Percentiles rank a stretch among this genome's conserved stretches.
Evolutionary conservation across 2,329 filamentous ascomycete genomes (phyloP).

Genomic region (Sporothrix globosa): DNA sequence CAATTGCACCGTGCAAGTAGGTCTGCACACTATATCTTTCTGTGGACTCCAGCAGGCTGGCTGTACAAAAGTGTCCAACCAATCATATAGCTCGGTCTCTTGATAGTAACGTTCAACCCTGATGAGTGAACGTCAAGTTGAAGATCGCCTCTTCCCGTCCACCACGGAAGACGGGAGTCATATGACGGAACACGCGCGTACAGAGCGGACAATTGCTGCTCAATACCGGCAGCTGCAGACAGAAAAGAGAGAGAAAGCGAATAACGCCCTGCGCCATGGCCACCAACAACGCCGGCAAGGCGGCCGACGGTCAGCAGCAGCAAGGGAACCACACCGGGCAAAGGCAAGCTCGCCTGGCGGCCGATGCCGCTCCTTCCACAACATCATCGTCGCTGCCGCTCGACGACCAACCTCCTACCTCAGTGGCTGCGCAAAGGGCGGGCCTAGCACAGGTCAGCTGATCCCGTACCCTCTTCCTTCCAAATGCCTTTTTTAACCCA

Average conservation of each 20-base stretch:
- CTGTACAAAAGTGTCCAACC: neutral
- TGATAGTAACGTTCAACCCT: neutral
- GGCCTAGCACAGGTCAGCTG: conserved; percentile 33
- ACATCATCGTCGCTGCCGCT: conserved; percentile 14
- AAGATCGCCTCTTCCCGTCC: neutral
- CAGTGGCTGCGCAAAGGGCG: conserved; percentile 27
- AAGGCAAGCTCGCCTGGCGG: conserved; percentile 5
- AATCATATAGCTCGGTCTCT: neutral
- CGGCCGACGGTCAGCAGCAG: conserved; percentile 2
- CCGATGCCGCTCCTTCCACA: conserved; percentile 16
- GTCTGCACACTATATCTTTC: conserved; percentile 11
- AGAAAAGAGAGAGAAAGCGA: neutral
- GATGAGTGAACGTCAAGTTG: neutral
- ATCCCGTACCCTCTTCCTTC: neutral
- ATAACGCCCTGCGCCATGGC: conserved; percentile 8
- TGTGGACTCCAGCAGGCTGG: neutral
- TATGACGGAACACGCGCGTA: neutral
- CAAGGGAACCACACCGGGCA: neutral
- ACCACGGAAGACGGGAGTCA: conserved; percentile 7
- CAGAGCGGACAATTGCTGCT: neutral
- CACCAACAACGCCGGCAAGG: conserved; percentile 12
- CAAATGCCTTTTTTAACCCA: neutral
- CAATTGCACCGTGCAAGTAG: neutral
- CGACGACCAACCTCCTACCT: conserved; percentile 11
- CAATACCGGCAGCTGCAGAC: neutral